These are phyloP conservation scores for Tolypocladium nubicola DNA, from an alignment of 2,329 filamentous ascomycete genomes.

Conservation along the genomic window DNA sequence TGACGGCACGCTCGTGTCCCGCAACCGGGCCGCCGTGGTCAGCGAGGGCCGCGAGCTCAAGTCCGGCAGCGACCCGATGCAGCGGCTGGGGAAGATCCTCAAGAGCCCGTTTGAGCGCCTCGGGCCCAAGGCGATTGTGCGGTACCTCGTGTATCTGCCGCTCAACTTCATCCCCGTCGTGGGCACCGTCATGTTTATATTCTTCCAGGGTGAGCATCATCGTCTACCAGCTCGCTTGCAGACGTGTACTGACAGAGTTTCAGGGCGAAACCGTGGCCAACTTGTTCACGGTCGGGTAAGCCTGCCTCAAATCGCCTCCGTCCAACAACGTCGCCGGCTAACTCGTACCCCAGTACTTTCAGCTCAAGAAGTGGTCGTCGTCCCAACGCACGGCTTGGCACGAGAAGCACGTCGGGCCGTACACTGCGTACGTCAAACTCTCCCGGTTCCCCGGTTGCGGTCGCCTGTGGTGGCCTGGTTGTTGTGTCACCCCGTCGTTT, in stretches of 20 bases:
- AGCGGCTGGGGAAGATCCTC: slow-evolving; percentile 44
- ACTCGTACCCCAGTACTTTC: slow-evolving; percentile 59
- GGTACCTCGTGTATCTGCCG: slow-evolving; percentile 78
- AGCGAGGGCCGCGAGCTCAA: slow-evolving; percentile 65
- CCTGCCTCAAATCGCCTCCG: slow-evolving; percentile 1
- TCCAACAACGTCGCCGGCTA: not conserved
- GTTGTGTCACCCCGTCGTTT: not conserved
- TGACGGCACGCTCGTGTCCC: slow-evolving; percentile 56
- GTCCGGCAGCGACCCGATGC: slow-evolving; percentile 44
- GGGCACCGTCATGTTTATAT: slow-evolving; percentile 71
- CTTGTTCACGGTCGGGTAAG: slow-evolving; percentile 44
- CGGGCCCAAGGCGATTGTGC: slow-evolving; percentile 53
- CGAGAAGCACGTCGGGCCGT: slow-evolving; percentile 59
- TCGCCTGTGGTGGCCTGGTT: not conserved
- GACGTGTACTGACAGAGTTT: not conserved
- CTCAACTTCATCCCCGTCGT: slow-evolving; percentile 89
- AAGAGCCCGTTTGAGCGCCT: slow-evolving; percentile 48
- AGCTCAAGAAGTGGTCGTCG: slow-evolving; percentile 73
- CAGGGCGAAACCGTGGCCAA: slow-evolving; percentile 37
- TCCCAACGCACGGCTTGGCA: slow-evolving; percentile 59
- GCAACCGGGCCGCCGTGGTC: slow-evolving; percentile 49
- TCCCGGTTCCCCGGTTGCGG: not conserved
- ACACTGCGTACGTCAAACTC: slow-evolving; percentile 57
- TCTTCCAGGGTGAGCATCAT: slow-evolving; percentile 50
- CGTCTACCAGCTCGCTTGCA: not conserved